Evolutionary conservation across 2,329 filamentous ascomycete genomes (phyloP).

Genomic region (Rutstroemia sp.): DNA sequence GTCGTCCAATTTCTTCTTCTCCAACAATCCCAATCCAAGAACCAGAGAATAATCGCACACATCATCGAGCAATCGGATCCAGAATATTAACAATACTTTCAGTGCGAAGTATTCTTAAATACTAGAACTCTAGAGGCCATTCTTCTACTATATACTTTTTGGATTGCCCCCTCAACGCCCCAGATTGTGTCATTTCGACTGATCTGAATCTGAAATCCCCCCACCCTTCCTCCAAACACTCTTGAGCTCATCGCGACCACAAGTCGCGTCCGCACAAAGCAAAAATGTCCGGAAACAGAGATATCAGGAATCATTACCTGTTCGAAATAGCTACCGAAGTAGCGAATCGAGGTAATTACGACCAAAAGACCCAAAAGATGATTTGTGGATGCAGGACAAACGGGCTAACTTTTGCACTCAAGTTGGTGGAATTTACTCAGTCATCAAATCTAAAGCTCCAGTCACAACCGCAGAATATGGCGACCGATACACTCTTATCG

Average conservation of each 20-base stretch:
- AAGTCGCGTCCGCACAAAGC: slow-evolving; percentile 1
- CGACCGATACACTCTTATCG: slow-evolving; percentile 90
- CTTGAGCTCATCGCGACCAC: neutral
- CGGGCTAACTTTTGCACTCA: neutral
- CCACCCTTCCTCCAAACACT: neutral
- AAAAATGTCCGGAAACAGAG: slow-evolving; percentile 33
- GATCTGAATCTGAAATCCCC: neutral
- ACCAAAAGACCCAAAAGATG: neutral
- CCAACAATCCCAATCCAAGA: neutral
- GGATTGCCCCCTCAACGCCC: neutral
- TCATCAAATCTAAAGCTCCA: slow-evolving; percentile 97
- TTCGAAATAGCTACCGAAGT: slow-evolving; percentile 98
- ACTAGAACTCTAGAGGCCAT: no score
- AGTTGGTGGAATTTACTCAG: slow-evolving; percentile 99
- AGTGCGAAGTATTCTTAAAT: no score
- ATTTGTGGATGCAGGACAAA: slow-evolving; percentile 9
- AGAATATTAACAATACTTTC: no score
- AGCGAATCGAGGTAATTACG: slow-evolving; percentile 72
- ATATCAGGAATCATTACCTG: slow-evolving; percentile 91
- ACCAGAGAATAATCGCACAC: neutral
- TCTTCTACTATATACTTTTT: no score
- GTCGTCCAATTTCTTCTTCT: neutral
- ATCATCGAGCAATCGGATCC: no score
- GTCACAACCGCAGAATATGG: slow-evolving; percentile 99
- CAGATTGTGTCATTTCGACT: neutral